These are phyloP conservation scores for Trichoderma sp. DNA, from an alignment of 2,329 filamentous ascomycete genomes.

Conservation along the genomic window DNA sequence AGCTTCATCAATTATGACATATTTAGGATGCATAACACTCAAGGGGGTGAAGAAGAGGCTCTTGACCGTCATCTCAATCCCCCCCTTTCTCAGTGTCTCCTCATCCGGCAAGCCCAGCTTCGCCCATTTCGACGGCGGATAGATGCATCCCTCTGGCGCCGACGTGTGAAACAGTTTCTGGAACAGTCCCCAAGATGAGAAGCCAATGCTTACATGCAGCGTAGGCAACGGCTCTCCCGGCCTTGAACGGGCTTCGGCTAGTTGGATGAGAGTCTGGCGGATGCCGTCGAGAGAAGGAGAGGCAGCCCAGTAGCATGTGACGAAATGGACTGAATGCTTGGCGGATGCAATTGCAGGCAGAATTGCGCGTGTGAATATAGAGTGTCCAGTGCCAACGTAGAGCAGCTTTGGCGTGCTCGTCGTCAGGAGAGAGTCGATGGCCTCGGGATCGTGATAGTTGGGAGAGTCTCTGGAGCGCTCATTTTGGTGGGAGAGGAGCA, in stretches of 20 bases:
- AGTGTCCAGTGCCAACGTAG: slow-evolving; percentile 55
- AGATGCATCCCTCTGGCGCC: slow-evolving; percentile 59
- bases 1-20: slow-evolving; percentile 67
- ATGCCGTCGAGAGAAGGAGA: slow-evolving; percentile 61
- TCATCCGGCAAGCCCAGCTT: slow-evolving; percentile 62
- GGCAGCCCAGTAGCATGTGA: slow-evolving; percentile 78
- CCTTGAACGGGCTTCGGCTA: slow-evolving; percentile 49
- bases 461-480: slow-evolving; percentile 45
- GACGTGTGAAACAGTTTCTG: slow-evolving; percentile 74
- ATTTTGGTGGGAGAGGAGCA: slow-evolving; percentile 32
- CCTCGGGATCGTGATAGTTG: slow-evolving; percentile 43
- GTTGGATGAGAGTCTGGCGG: slow-evolving; percentile 51
- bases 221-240: slow-evolving; percentile 24
- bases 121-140: slow-evolving; percentile 57
- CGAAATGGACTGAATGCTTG: slow-evolving; percentile 64
- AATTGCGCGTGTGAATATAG: slow-evolving; percentile 53
- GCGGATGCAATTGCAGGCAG: slow-evolving; percentile 60
- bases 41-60: slow-evolving; percentile 76
- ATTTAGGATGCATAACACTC: slow-evolving; percentile 87
- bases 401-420: slow-evolving; percentile 47
- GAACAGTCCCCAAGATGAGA: slow-evolving; percentile 68
- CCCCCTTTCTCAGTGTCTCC: slow-evolving; percentile 48
- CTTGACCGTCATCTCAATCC: slow-evolving; percentile 68
- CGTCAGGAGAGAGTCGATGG: slow-evolving; percentile 47
- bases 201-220: slow-evolving; percentile 67